Evolutionary conservation across 2,329 filamentous ascomycete genomes (phyloP), one percentile per base, ranked within the genome.

Genomic region (Cladosporium sp.): DNA sequence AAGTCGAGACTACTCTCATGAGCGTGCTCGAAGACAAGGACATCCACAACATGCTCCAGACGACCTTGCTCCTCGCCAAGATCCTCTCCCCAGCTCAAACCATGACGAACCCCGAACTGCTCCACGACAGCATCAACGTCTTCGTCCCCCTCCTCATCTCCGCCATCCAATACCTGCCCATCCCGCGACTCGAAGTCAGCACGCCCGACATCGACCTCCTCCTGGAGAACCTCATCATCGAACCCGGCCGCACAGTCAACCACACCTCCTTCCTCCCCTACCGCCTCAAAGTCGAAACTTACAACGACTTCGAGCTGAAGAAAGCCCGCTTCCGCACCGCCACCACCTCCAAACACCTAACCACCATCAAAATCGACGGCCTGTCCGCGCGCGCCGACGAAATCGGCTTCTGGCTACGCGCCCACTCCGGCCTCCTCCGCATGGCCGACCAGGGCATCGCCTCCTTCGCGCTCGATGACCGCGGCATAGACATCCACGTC

Each of bases 251-350:
- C 51, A 95, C 89, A 0, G 78, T 95, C 61, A 92, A 96, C 66
- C 75, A 85, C 55, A 89, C 86, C 3, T 96, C 91, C 0, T 97
- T 97, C 74, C 76, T 97, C 1, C 92, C 92, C 0, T 92, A 89
- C 71, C 83, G 84, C 50, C 75, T 96, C 47, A 85, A 87, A 39
- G 73, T 96, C 3, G 85, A 90, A 56, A 92, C 88, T 0, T 85
- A 86, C 68, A 96, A 95, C 62, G 87, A 95, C 58, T 72, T 96
- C 29, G 89, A 95, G 57, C 83, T 96, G 36, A 81, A 85, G 56
- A 95, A 95, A 67, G 85, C 84, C 15, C 83, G 79, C 6, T 81
- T 86, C 75, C 68, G 82, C 43, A 91, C 86, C 0, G 85, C 82
- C 19, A 90, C 88, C 0, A 58, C 56, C 15, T 86, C 82, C 22